These are phyloP conservation scores for Mitragyna speciosa DNA, from an alignment of 257 asterid genomes.

Conservation along the genomic window DNA sequence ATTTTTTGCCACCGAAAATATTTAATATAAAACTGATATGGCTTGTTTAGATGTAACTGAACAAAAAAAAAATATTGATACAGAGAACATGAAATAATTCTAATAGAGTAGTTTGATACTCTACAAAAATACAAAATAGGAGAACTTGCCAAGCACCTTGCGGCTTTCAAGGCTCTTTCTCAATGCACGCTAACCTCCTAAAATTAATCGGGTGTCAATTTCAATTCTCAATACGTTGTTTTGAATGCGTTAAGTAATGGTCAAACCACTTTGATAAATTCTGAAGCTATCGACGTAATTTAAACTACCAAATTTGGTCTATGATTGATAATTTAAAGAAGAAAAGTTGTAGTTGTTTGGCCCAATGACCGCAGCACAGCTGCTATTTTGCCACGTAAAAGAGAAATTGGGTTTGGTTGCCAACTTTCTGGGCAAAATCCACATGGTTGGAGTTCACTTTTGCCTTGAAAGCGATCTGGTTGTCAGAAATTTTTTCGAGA, in stretches of 20 bases:
- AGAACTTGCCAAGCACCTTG: no score
- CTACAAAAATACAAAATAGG: no score
- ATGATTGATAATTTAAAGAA: not conserved
- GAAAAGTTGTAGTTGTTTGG: not conserved
- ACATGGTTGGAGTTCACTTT: not conserved
- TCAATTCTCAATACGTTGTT: not conserved
- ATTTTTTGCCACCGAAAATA: no score
- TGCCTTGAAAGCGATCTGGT: no score
- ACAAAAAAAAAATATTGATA: no score
- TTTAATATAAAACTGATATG: no score
- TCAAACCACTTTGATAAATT: slow-evolving; percentile 12
- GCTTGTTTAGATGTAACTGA: no score
- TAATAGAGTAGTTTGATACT: no score
- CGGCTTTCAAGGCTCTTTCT: no score
- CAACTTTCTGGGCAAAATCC: not conserved
- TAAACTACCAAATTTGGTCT: not conserved
- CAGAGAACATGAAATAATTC: no score
- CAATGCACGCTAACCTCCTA: no score
- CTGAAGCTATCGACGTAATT: not conserved
- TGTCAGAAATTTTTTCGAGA: not conserved
- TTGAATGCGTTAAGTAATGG: not conserved
- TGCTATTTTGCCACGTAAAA: not conserved
- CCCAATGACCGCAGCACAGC: not conserved
- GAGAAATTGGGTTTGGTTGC: not conserved
- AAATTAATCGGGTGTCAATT: not conserved